Conservation (phyloP, 768 basidiomycete species). For the Kwoniella bestiolae region DNA sequence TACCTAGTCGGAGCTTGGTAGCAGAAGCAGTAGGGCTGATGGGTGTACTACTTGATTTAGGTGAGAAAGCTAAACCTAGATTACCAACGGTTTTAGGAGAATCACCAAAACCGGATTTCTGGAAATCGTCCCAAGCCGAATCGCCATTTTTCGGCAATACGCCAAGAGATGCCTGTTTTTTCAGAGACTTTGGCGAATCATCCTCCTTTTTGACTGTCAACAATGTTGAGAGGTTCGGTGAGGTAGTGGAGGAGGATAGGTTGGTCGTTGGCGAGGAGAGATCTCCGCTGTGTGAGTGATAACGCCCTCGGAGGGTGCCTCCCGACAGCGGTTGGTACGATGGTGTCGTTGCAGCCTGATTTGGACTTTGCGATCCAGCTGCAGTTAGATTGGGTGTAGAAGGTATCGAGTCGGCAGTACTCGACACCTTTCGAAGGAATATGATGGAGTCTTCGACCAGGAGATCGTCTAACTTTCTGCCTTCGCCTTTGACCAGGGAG, state of each 20-base stretch:
- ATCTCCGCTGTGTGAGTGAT: slow-evolving; percentile 11
- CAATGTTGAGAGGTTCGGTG: not conserved
- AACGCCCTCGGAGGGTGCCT: not conserved
- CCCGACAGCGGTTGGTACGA: slow-evolving; percentile 13
- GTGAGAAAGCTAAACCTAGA: slow-evolving; percentile 16
- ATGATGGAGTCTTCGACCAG: slow-evolving; percentile 8
- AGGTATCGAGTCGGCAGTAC: not conserved
- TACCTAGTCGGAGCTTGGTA: not conserved
- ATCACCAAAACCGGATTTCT: slow-evolving; percentile 35
- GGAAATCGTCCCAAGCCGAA: slow-evolving; percentile 39
- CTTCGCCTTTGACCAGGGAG: not conserved
- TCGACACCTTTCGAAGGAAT: not conserved
- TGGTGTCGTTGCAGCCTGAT: not conserved
- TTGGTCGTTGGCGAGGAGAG: not conserved
- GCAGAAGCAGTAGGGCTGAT: not conserved
- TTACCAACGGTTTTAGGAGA: slow-evolving; percentile 14
- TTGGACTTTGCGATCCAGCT: not conserved
- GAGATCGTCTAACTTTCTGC: not conserved
- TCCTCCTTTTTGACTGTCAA: not conserved
- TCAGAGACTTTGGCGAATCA: slow-evolving; percentile 1
- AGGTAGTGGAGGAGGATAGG: not conserved
- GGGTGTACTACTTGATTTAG: not conserved
- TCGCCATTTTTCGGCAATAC: not conserved
- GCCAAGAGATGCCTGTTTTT: slow-evolving; percentile 8
- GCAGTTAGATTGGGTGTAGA: not conserved